These are phyloP conservation scores for Suhomyces maxii DNA, from an alignment of 1,139 yeast species.

Conservation along the genomic window DNA sequence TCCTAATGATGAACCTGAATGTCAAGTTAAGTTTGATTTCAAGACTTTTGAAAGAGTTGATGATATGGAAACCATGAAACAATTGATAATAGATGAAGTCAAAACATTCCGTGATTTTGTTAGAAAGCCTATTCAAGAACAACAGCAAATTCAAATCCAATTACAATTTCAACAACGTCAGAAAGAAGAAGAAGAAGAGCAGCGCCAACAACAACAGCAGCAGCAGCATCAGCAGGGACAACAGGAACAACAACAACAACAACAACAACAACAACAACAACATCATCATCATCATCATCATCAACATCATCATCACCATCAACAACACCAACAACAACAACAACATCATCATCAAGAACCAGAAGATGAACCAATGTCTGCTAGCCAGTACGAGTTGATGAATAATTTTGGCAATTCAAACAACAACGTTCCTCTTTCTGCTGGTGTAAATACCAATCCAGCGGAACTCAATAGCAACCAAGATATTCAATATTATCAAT, in stretches of 20 bases:
- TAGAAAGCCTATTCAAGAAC: constrained; percentile 70
- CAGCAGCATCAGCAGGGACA: constrained; percentile 15
- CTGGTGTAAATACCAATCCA: constrained; percentile 36
- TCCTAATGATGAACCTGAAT: constrained; percentile 89
- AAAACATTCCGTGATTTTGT: constrained; percentile 77
- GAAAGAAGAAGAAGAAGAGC: constrained; percentile 24
- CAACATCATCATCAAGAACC: constrained; percentile 13
- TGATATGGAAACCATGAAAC: constrained; percentile 73
- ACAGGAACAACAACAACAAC: constrained; percentile 14
- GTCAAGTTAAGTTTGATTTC: constrained; percentile 83
- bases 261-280: constrained; percentile 12
- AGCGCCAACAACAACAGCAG: constrained; percentile 14
- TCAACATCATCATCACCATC: constrained; percentile 13
- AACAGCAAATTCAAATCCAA: constrained; percentile 49
- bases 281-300: constrained; percentile 16
- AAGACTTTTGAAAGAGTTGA: constrained; percentile 80
- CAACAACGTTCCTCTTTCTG: constrained; percentile 14
- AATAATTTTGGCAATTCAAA: constrained; percentile 11
- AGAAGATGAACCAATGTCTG: constrained; percentile 9
- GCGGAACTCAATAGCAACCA: constrained; percentile 21
- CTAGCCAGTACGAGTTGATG: constrained; percentile 17
- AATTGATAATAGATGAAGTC: constrained; percentile 82
- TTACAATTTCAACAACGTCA: constrained; percentile 36
- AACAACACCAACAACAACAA: constrained; percentile 13
- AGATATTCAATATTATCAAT: constrained; percentile 33